Evolutionary conservation across 805 yeast genomes (phyloP).

Genomic region (Saccharomycopsis capsularis): DNA sequence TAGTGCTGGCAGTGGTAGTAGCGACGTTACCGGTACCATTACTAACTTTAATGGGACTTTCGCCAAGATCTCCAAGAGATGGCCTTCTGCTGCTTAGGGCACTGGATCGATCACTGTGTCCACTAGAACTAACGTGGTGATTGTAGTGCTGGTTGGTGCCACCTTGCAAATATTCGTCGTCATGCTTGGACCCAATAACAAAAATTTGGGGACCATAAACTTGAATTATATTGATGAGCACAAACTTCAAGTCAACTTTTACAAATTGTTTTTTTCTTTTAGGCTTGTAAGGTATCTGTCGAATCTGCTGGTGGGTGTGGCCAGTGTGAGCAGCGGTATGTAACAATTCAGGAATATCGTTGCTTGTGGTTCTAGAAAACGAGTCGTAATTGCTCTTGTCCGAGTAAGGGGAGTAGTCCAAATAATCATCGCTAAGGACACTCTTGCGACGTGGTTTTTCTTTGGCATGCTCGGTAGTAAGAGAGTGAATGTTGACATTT

Average conservation of each 20-base stretch:
- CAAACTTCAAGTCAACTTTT: constrained; percentile 17
- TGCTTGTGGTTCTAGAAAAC: background rate
- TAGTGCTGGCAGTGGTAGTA: background rate
- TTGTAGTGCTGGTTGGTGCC: background rate
- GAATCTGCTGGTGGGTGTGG: too few species aligned
- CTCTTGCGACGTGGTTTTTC: background rate
- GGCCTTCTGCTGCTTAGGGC: background rate
- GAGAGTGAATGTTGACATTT: background rate
- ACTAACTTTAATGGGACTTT: background rate
- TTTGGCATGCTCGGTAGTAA: too few species aligned
- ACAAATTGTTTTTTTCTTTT: background rate
- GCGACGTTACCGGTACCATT: background rate
- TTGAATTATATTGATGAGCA: constrained; percentile 13
- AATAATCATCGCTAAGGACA: background rate
- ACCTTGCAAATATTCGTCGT: background rate
- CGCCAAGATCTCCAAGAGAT: background rate
- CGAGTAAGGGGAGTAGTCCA: constrained; percentile 1
- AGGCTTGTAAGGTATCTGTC: background rate
- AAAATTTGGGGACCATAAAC: constrained; percentile 18
- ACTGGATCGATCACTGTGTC: background rate
- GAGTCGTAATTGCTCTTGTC: background rate
- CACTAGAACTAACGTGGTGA: background rate
- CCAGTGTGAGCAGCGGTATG: background rate
- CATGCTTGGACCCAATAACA: constrained; percentile 19
- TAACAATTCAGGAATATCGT: background rate